Conservation (phyloP, 441 rosid genomes). For the Melianthus villosus region DNA sequence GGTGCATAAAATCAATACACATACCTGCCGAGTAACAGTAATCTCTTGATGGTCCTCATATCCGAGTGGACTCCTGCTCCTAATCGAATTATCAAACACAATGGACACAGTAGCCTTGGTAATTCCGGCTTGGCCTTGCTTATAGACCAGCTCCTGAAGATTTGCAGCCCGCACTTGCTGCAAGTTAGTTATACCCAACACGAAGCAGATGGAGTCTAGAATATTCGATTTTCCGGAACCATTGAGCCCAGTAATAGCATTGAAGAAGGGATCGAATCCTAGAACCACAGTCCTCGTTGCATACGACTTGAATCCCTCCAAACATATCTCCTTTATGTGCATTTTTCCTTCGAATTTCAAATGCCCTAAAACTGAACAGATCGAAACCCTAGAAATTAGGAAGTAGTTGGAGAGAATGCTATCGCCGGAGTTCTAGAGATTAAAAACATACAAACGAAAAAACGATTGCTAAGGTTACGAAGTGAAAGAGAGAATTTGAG, state of each 20-base stretch:
- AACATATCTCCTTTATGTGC: conserved; percentile 72
- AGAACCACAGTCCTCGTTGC: conserved; percentile 84
- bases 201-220: conserved; percentile 92
- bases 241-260: conserved; percentile 85
- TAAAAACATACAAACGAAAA: no score
- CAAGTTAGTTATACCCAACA: conserved; percentile 83
- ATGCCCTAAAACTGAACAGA: conserved; percentile 7
- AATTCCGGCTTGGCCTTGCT: conserved; percentile 98
- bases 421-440: no score
- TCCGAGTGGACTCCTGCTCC: conserved; percentile 71
- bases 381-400: no score
- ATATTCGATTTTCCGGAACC: conserved; percentile 98
- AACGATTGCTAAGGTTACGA: no score
- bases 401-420: no score
- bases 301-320: conserved; percentile 92
- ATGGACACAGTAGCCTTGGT: conserved; percentile 88
- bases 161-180: conserved; percentile 96
- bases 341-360: conserved; percentile 15
- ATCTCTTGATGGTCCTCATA: conserved; percentile 76
- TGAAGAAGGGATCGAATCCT: conserved; percentile 82
- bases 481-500: no score
- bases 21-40: conserved; percentile 81
- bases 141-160: conserved; percentile 93
- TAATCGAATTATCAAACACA: conserved; percentile 66
- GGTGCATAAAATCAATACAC: no score